Base-by-base conservation (phyloP, 2,329 filamentous ascomycete species). In the Pestalotiopsis fici region DNA sequence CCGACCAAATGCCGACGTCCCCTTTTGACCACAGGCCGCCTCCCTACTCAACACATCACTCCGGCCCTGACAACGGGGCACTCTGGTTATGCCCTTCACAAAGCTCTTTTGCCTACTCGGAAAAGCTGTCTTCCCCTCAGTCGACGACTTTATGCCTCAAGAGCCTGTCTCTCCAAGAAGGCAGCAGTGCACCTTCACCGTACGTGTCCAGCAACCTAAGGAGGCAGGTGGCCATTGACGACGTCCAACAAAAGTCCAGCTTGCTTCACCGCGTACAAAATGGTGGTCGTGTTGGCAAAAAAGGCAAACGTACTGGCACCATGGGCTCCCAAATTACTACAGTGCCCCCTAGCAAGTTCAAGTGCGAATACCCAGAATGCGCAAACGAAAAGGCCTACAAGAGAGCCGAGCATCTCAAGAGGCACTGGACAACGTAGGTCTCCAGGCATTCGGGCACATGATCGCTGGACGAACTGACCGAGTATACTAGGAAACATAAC, bases 341-440 rank as follows among this genome's bases (percentile, higher is more conserved):
- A n/a, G 73, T 77, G 5, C 67, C 73, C 6, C 74, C 73, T 35
- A 75, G 71, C n/a, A 73, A 71, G 31, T 77, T 72, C 69, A 74
- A 82, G 69, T 87, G 85, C 69, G 77, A 81, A 18, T 81, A 83
- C 37, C 79, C 79, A 6, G 80, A 80, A 31, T 88, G 86, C 74
- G 74, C 80, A 70, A 83, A 65, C 11, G 67, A 68, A 57, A 72
- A 83, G 71, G 81, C 81, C 0, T 87, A 85, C 68, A 83, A 84
- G 71, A 80, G 86, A 66, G 83, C 83, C 27, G 86, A 88, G 74
- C 86, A 88, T 69, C 76, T 88, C 21, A 88, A 87, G 77, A 81
- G 86, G 31, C 86, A 88, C 72, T 79, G 83, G 64, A 80, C 37
- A 5, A 31, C 59, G 59, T 61, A 61, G 12, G 59, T 61, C 27